Percentiles rank a stretch among this genome's conserved stretches.
These are phyloP conservation scores for Leucocoprinus birnbaumii DNA, from an alignment of 768 basidiomycete genomes.

Conservation along the genomic window DNA sequence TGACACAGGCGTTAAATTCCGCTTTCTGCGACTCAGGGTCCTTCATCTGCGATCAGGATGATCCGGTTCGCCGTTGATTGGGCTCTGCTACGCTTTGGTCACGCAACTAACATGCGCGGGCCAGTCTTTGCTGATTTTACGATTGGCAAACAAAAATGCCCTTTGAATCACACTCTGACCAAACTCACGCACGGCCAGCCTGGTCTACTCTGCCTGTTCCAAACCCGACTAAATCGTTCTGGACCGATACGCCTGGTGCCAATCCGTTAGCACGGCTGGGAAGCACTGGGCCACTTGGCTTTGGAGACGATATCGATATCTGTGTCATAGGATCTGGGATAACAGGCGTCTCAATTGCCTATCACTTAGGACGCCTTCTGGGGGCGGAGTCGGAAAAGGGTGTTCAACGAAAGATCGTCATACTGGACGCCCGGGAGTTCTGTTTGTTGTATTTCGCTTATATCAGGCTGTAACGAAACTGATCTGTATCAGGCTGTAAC, in stretches of 20 bases:
- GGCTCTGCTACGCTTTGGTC: background rate
- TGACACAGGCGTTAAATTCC: too few relatives aligned
- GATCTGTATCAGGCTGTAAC: background rate
- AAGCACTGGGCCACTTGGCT: constrained; percentile 50
- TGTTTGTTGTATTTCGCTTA: constrained; percentile 45
- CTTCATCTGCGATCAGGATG: too few relatives aligned
- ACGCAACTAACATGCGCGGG: too few relatives aligned
- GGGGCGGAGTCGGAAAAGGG: constrained; percentile 2
- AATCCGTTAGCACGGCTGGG: constrained; percentile 71
- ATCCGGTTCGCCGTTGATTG: background rate
- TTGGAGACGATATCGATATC: constrained; percentile 57
- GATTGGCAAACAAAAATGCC: background rate
- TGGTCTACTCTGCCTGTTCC: constrained; percentile 42
- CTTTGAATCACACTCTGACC: background rate
- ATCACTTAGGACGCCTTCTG: constrained; percentile 47
- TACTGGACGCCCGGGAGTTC: constrained; percentile 85
- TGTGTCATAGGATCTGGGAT: constrained; percentile 82
- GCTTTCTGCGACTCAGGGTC: too few relatives aligned
- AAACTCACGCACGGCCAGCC: background rate
- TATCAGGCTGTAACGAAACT: background rate
- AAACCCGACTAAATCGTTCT: constrained; percentile 72
- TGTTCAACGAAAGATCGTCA: constrained; percentile 41
- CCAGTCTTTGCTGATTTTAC: too few relatives aligned
- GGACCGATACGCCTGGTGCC: constrained; percentile 57
- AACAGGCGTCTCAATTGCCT: constrained; percentile 72